Conservation (phyloP, 768 basidiomycete genomes). For the Boletus rex-veris region DNA sequence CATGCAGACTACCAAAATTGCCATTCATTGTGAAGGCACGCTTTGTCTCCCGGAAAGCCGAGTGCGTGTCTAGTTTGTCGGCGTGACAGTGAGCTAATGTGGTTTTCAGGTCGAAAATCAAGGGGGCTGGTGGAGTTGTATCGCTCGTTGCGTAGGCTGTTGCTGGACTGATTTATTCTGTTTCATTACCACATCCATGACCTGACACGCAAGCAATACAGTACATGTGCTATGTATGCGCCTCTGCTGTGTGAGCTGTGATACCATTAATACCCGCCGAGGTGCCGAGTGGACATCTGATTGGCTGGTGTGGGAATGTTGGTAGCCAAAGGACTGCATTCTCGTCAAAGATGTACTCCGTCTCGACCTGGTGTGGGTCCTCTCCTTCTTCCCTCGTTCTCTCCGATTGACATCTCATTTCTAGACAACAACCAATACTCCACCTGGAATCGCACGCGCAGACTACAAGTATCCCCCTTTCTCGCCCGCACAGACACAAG, state of each 20-base stretch:
- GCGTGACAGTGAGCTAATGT: conserved; percentile 18
- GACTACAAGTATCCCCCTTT: conserved; percentile 49
- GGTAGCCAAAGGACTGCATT: not conserved
- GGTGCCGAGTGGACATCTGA: conserved; percentile 2
- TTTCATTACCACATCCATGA: not conserved
- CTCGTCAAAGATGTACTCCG: conserved; percentile 25
- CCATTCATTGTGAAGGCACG: conserved; percentile 99
- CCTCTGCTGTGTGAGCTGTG: not conserved
- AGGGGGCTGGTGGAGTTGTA: conserved; percentile 93
- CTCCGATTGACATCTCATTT: not conserved
- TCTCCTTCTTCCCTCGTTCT: not conserved
- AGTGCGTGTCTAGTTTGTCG: conserved; percentile 42
- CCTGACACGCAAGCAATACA: too few species aligned
- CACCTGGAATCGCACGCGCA: conserved; percentile 55
- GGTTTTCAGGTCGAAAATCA: conserved; percentile 65
- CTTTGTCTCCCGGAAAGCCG: conserved; percentile 84
- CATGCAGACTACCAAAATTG: conserved; percentile 69
- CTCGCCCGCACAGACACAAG: conserved; percentile 50
- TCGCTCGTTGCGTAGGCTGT: conserved; percentile 76
- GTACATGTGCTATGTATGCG: too few species aligned
- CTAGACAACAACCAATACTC: conserved; percentile 50
- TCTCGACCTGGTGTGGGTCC: conserved; percentile 40
- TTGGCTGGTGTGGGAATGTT: not conserved
- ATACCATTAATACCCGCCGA: not conserved
- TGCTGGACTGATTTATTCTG: not conserved